Evolutionary conservation across 116 monocot genomes (phyloP), one percentile per base, ranked within the genome.

Genomic region (Iris pallida): DNA sequence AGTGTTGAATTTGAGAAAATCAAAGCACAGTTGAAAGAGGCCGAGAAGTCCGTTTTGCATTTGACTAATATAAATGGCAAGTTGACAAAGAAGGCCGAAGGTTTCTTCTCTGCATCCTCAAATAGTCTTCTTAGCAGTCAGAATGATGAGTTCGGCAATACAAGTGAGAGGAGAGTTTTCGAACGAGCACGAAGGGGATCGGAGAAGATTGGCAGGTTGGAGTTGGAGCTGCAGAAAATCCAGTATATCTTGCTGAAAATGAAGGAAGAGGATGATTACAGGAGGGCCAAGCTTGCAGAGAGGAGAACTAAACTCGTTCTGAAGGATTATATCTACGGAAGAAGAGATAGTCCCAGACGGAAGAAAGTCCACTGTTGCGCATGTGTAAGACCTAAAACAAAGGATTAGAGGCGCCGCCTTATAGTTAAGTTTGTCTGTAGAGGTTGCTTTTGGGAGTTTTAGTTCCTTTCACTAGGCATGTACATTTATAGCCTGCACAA

Each of bases 271-370:
- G 63, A 64, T 20, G 64, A 59, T 30, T 63, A 64, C 48, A 61
- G 44, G 59, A 70, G 47, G 42, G 71, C 46, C 6, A 70, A 47
- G 63, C 53, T 55, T 11, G 57, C 44, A 8, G 75, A 68, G 0
- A 68, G 75, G 30, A 75, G 71, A 42, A 57, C 77, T 16, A 74
- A 59, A 42, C 68, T 78, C 0, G 69, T 75, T 45, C 59, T 85
- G 64, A 72, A 72, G 63, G 75, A 78, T 18, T 76, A 78, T 51
- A 47, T 85, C 4, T 85, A 85, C 61, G 81, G 85, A 4, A 75
- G 48, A 19, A 72, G 61, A 20, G 67, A 67, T 15, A 58, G 73
- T 53, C 53, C 49, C 1, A 75, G 65, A 47, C 56, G 59, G 16
- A 83, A 81, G 64, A 78, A 57, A 61, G 45, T 57, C 0, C 46